Conservation (phyloP, 169 alveolate species). For the Babesia divergens region DNA sequence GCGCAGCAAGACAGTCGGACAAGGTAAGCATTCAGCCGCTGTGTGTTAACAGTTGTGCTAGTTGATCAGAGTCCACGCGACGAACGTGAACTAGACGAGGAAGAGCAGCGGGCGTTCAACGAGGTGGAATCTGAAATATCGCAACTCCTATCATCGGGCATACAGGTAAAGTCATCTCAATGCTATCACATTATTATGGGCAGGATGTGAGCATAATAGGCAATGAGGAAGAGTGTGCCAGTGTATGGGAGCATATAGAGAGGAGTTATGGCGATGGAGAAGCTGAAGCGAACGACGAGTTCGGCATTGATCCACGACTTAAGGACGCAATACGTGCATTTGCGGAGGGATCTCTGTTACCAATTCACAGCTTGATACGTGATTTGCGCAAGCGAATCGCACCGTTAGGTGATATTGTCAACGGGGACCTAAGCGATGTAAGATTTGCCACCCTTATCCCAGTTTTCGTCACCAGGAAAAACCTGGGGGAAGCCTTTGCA, state of each 20-base stretch:
- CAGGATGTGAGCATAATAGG: slow-evolving; percentile 61
- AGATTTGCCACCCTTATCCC: slow-evolving; percentile 21
- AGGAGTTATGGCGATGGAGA: background rate
- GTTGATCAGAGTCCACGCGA: no score
- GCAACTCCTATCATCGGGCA: slow-evolving; percentile 50
- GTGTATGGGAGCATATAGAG: slow-evolving; percentile 40
- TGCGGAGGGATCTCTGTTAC: slow-evolving; percentile 52
- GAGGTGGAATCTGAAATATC: slow-evolving; percentile 57
- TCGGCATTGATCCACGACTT: slow-evolving; percentile 43
- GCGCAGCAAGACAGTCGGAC: background rate
- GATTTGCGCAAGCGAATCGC: slow-evolving; percentile 10
- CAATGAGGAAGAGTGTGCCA: slow-evolving; percentile 24
- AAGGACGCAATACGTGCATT: slow-evolving; percentile 39
- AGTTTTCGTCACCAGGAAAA: slow-evolving; percentile 22
- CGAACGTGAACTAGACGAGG: slow-evolving; percentile 1
- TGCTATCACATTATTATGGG: background rate
- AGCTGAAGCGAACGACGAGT: slow-evolving; percentile 17
- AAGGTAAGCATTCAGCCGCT: background rate
- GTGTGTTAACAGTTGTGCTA: no score
- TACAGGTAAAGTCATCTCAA: slow-evolving; percentile 15
- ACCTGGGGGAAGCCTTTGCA: slow-evolving; percentile 47
- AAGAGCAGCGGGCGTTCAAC: slow-evolving; percentile 3
- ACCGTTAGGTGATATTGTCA: background rate
- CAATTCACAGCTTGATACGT: slow-evolving; percentile 12
- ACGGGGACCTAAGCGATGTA: slow-evolving; percentile 1